A percentile compares a stretch with the other conserved stretches of the same genome.
Conservation (phyloP, 371 early-diverging fungal species). For the Haplosporangium sp. region DNA sequence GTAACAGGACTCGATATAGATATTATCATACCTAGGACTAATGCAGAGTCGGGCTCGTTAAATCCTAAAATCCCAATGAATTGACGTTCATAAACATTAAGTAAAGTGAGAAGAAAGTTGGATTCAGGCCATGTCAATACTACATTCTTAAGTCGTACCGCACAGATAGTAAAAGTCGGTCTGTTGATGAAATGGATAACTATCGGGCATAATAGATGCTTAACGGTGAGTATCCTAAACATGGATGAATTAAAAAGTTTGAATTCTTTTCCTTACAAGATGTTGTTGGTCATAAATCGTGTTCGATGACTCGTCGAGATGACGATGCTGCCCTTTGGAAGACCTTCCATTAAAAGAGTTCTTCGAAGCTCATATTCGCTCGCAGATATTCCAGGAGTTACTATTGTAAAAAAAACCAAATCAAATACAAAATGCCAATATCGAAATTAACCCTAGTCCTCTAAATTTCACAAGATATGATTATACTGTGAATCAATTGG, state of each 20-base stretch:
- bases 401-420: constrained; percentile 46
- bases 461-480: too few species aligned
- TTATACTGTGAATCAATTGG: background rate
- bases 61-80: constrained; percentile 67
- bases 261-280: constrained; percentile 71
- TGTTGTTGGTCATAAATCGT: constrained; percentile 91
- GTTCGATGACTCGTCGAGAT: constrained; percentile 81
- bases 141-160: constrained; percentile 25
- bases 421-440: too few species aligned
- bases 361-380: constrained; percentile 84
- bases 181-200: constrained; percentile 93
- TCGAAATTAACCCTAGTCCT: too few species aligned
- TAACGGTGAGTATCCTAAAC: background rate
- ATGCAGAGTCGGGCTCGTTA: constrained; percentile 90
- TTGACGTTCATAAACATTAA: background rate
- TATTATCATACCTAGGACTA: constrained; percentile 72
- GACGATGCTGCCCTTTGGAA: constrained; percentile 77
- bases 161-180: constrained; percentile 90
- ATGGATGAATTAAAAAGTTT: background rate
- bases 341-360: constrained; percentile 66
- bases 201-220: constrained; percentile 23
- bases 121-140: background rate
- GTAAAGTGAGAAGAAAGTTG: background rate
- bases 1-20: background rate
- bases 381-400: constrained; percentile 83